Base-by-base conservation (phyloP, 371 early-diverging fungal species). In the Mortierella sp. region DNA sequence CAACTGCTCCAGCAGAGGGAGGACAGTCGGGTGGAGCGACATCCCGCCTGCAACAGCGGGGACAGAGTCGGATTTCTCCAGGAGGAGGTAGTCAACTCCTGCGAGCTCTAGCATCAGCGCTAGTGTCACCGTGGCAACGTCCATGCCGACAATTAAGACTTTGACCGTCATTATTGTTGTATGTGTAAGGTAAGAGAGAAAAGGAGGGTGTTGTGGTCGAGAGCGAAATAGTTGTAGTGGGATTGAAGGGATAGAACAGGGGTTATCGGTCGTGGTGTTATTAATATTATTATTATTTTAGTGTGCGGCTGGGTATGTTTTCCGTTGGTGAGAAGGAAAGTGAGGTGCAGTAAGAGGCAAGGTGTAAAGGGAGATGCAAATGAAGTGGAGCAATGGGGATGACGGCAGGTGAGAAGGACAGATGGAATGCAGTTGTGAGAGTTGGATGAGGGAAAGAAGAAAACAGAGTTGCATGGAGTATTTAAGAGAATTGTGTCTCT, bases 31-130 rank as follows among this genome's bases (percentile, higher is more conserved):
- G 60, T 84, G 84, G 48, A 84, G 74, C n/a, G 75, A 71, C 27
- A 84, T 75, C 10, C 77, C 84, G 29, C 84, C 81, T 73, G 84
- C 84, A 43, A 74, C 70, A 46, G 78, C 76, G 44, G 84, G 84
- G 43, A 84, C 75, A 27, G 84, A 77, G 51, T 80, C 84, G 10
- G 72, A 72, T 41, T 68, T 55, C 41, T 84, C 84, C 4, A 84
- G 76, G 11, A 84, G 48, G 41, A 80, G 43, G 46, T 84, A 84
- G 78, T 84, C 81, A n/a, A 84, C 70, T 35, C 81, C 81, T 4
- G 84, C 80, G 32, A 78, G 80, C 71, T 84, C 84, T 7, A 84
- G 70, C 24, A 84, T 60, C 51, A 84, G 35, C 27, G 84, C 84
- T 11, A 84, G 49, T 16, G 81, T 80, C 38, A 84, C 70, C 48